These are phyloP conservation scores for Albifimbria verrucaria DNA, from an alignment of 2,329 filamentous ascomycete species.

Conservation along the genomic window DNA sequence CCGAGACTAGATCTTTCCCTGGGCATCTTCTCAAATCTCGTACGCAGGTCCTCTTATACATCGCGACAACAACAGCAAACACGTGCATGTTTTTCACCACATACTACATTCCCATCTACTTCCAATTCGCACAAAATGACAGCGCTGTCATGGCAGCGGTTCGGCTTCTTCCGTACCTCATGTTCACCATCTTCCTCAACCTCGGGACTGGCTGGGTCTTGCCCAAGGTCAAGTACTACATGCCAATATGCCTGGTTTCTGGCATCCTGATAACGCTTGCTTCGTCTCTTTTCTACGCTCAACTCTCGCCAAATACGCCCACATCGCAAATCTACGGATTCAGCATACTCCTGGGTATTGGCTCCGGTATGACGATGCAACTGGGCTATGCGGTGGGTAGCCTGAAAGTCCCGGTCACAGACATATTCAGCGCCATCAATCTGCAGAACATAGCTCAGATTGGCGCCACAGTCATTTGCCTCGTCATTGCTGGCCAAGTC, in stretches of 20 bases:
- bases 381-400: conserved; percentile 24
- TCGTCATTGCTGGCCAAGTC: conserved; percentile 22
- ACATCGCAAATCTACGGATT: conserved; percentile 11
- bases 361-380: conserved; percentile 15
- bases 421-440: conserved; percentile 9
- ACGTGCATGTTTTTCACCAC: conserved; percentile 6
- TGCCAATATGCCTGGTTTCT: conserved; percentile 7
- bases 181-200: conserved; percentile 2
- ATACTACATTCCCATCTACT: conserved; percentile 14
- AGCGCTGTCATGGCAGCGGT: conserved; percentile 8
- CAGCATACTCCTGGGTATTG: conserved; percentile 8
- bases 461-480: conserved; percentile 17
- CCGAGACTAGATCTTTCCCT: conserved; percentile 19
- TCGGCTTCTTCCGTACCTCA: conserved; percentile 9
- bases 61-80: conserved; percentile 1
- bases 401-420: conserved; percentile 17
- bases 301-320: conserved; percentile 4
- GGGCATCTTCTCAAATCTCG: conserved; percentile 5
- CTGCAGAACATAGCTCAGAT: conserved; percentile 26
- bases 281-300: conserved; percentile 3
- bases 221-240: conserved; percentile 7
- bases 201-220: neutral
- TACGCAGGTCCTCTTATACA: conserved; percentile 9
- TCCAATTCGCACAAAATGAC: conserved; percentile 12
- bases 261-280: conserved; percentile 9